phyloP scores from a whole-genome alignment of 495 filamentous ascomycete species.

The Xylaria intraflava region DNA sequence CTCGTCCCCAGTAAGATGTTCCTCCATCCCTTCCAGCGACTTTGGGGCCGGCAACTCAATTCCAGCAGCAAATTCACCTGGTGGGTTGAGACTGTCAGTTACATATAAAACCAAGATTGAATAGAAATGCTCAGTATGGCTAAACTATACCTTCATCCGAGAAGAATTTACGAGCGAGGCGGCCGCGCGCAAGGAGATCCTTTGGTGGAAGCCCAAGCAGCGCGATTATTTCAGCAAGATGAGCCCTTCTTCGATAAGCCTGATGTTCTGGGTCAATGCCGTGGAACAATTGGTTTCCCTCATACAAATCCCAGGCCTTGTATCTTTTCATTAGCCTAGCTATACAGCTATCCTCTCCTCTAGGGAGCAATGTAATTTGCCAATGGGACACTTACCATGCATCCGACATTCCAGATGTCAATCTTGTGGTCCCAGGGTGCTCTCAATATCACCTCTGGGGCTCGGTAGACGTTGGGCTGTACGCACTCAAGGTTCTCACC shows the following conservation, averaged over 20 bases:
- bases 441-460: conserved; percentile 44
- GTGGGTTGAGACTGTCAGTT: background rate
- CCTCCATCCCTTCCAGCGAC: conserved; percentile 32
- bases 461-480: conserved; percentile 36
- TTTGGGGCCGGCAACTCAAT: conserved; percentile 17
- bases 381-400: conserved; percentile 37
- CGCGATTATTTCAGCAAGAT: conserved; percentile 42
- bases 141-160: conserved; percentile 33
- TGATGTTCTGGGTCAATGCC: conserved; percentile 38
- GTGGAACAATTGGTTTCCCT: conserved; percentile 40
- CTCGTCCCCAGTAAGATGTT: conserved; percentile 28
- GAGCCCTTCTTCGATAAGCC: conserved; percentile 36
- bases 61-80: conserved; percentile 31
- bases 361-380: background rate
- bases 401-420: conserved; percentile 48
- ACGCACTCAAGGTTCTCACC: conserved; percentile 14
- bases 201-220: conserved; percentile 41
- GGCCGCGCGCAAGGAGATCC: conserved; percentile 35
- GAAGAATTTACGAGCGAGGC: conserved; percentile 31
- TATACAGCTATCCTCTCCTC: background rate
- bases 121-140: conserved; percentile 4
- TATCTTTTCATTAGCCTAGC: background rate
- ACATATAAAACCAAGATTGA: conserved; percentile 1
- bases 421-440: conserved; percentile 38
- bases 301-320: conserved; percentile 47